Base-by-base conservation (phyloP, 345 rosid species). In the Lagerstroemia speciosa region DNA sequence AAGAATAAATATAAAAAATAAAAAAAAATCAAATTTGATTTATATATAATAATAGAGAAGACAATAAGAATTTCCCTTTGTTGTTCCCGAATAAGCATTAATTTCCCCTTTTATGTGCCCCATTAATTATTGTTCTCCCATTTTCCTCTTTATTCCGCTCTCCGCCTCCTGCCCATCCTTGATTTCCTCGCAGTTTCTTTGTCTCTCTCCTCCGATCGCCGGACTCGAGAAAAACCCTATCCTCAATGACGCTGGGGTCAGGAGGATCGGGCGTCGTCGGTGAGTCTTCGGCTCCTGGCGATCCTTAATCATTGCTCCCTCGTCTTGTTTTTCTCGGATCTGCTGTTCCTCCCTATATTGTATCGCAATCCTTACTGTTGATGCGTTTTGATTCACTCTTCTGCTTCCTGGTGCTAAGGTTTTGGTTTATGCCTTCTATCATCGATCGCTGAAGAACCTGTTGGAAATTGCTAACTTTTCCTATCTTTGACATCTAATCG, bases 211-310 rank as follows among this genome's bases (percentile, higher is more conserved):
- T 31, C 26, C 6, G 46, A 19, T 41, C 46, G 61, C 61, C 30
- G 61, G 11, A 24, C 17, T 64, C 66, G n/a, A 16, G 30, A 33
- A 20, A 34, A 64, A 36, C 27, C 8, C 38, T 17, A 33, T 12
- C 19, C 26, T 64, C 46, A 41, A 67, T 67, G 70, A 67, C 70
- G 70, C 70, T 67, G 37, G 70, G 70, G 16, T 67, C 70, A 16
- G 70, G 70, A 67, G 70, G 70, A 67, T 67, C 70, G 27, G n/a
- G 62, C 33, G 70, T 67, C 27, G 70, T 67, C 16, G 70, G 70
- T 67, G 40, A 48, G 70, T 33, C 57, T 52, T n/a, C 29, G 27
- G 40, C 26, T 48, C 38, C 38, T 36, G 7, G 38, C 70, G 12
- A 6, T 32, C 52, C 50, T 66, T 16, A 6, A 40, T 41, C 8